A percentile compares a stretch with the other conserved stretches of the same genome.
Evolutionary conservation across 768 basidiomycete genomes (phyloP).

Genomic region (Rhodotorula diobovata): DNA sequence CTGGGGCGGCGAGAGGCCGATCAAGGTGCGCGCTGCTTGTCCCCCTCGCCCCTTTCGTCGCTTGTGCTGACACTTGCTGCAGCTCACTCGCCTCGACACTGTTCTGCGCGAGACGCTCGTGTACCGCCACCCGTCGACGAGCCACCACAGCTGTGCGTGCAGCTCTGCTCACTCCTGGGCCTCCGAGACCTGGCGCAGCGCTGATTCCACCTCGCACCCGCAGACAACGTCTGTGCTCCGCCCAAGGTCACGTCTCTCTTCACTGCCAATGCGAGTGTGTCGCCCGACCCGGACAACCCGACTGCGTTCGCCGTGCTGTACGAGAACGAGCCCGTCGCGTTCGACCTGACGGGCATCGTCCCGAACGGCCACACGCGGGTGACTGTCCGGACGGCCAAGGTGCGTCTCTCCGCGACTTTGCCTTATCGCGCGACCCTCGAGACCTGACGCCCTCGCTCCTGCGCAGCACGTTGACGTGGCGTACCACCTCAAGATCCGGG

Average conservation of each 20-base stretch:
- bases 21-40: constrained; percentile 6
- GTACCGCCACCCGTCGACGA: constrained; percentile 23
- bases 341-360: constrained; percentile 11
- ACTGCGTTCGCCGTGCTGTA: constrained; percentile 22
- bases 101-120: constrained; percentile 32
- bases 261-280: constrained; percentile 6
- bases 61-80: not conserved
- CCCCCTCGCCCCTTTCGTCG: no score
- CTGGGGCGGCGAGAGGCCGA: constrained; percentile 6
- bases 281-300: constrained; percentile 1
- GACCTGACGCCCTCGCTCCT: not conserved
- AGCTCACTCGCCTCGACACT: constrained; percentile 21
- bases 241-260: constrained; percentile 10
- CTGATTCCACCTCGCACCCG: no score
- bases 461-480: constrained; percentile 34
- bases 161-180: not conserved
- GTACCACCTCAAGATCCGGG: constrained; percentile 33
- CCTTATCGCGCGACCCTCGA: not conserved
- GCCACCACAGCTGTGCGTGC: not conserved
- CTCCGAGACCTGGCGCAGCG: no score
- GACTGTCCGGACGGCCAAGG: constrained; percentile 30
- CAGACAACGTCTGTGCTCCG: constrained; percentile 11
- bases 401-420: not conserved
- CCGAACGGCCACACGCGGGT: constrained; percentile 13
- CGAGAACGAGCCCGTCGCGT: constrained; percentile 10